Percentiles rank a stretch among this genome's conserved stretches.
Conservation (phyloP, 441 rosid species). For the Jatropha multifida region DNA sequence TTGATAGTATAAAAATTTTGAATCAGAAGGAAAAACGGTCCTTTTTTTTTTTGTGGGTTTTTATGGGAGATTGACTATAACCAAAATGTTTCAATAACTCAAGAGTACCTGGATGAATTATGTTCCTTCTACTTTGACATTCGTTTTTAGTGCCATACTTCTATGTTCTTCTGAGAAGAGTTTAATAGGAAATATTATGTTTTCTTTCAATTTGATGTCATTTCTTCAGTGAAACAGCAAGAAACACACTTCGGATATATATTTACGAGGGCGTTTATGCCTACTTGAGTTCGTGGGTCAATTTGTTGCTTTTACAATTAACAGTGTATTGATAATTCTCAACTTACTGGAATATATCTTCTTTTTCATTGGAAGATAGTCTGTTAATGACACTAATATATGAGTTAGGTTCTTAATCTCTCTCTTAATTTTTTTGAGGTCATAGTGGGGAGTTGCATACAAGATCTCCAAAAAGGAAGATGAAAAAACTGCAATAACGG, state of each 20-base stretch:
- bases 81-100: not conserved
- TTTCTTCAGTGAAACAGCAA: not conserved
- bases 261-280: not conserved
- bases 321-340: not conserved
- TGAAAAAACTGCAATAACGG: conserved; percentile 60
- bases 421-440: conserved; percentile 33
- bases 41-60: too few species aligned
- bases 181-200: not conserved
- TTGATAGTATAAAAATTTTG: not conserved
- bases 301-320: not conserved
- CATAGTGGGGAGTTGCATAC: conserved; percentile 93
- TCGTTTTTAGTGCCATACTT: not conserved
- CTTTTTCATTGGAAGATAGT: not conserved
- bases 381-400: not conserved
- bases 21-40: not conserved
- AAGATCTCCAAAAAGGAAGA: conserved; percentile 73
- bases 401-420: not conserved
- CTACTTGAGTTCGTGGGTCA: not conserved
- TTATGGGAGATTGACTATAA: not conserved
- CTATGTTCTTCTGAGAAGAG: not conserved
- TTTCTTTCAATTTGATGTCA: not conserved
- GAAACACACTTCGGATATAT: not conserved
- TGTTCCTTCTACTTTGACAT: not conserved
- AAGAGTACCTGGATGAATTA: too few species aligned
- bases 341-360: not conserved